Percentiles rank a stretch among this genome's conserved stretches.
These are phyloP conservation scores for Vaccinium vitisidaea DNA, from an alignment of 148 eudicot species.

Conservation along the genomic window DNA sequence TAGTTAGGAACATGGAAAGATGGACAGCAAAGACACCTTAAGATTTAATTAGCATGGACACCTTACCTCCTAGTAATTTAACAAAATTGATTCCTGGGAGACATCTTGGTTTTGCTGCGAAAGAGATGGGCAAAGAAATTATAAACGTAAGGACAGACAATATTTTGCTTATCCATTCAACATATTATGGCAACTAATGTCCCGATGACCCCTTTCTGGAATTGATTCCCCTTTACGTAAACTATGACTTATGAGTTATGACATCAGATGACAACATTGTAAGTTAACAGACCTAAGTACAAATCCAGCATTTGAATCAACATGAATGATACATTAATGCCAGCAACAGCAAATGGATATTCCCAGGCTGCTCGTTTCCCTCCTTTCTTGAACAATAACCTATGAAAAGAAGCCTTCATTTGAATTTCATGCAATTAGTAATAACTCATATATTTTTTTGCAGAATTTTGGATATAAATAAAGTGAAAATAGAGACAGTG, in stretches of 20 bases:
- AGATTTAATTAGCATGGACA: neutral
- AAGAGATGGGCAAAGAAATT: slow-evolving; percentile 10
- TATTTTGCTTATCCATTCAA: neutral
- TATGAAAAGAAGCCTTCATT: slow-evolving; percentile 69
- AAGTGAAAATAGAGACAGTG: neutral
- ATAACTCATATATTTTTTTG: slow-evolving; percentile 1
- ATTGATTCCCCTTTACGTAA: neutral
- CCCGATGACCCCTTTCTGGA: neutral
- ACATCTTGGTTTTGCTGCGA: slow-evolving; percentile 76
- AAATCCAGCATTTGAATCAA: slow-evolving; percentile 87
- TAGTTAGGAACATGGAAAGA: neutral
- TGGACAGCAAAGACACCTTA: neutral
- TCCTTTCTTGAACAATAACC: slow-evolving; percentile 71
- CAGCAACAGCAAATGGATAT: slow-evolving; percentile 97
- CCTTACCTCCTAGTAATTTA: slow-evolving; percentile 69
- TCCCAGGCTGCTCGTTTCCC: slow-evolving; percentile 85
- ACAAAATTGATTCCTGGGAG: slow-evolving; percentile 62
- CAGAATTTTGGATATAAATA: neutral
- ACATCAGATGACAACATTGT: neutral
- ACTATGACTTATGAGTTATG: no score
- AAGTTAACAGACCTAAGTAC: slow-evolving; percentile 50
- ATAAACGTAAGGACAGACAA: neutral
- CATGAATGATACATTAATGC: slow-evolving; percentile 85
- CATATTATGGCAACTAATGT: neutral
- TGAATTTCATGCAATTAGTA: slow-evolving; percentile 33